Evolutionary conservation across 257 asterid species (phyloP), one percentile per base, ranked within the genome.

Genomic region (Solanum arcanum): DNA sequence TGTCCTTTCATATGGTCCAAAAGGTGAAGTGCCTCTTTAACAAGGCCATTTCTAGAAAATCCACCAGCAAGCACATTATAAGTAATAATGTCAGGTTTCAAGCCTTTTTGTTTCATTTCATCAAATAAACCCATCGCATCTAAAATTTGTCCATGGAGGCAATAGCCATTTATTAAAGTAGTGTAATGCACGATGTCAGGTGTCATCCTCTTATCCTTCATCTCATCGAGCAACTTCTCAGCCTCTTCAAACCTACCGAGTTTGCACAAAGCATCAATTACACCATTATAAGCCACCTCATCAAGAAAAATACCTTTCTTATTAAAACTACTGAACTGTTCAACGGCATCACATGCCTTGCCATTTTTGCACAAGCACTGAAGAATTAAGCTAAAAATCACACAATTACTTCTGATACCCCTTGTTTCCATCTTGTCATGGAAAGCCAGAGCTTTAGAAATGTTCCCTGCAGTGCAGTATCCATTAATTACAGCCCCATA

Each of bases 131-230:
- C 87, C 37, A 82, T 23, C 14, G 98, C 98, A 88, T 91, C 91
- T 76, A n/a, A 69, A 86, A 95, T 87, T 88, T 88, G 88, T 42
- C 94, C 96, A n/a, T 88, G 87, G 46, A 89, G 91, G 80, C 93
- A 95, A 83, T 82, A 92, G 37, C 98, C 98, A 82, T 87, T 90
- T 47, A 96, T 94, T 90, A 96, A 91, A n/a, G 98, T 95, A 89
- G 96, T 94, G 88, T 94, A 95, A 91, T 95, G 94, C 90, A 90
- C 86, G 56, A 88, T 87, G 86, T 95, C 98, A 5, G 93, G 98
- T 59, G 83, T 74, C 66, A 95, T 87, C 88, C 90, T 90, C 91
- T 92, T 91, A 86, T 76, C 76, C 90, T 89, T 94, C 99, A 95
- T 96, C 92, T 95, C 99, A 74, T 92, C 88, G 60, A 95, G 89